phyloP scores from a whole-genome alignment of 805 yeast genomes.

The Nakazawaea anatomiae region DNA sequence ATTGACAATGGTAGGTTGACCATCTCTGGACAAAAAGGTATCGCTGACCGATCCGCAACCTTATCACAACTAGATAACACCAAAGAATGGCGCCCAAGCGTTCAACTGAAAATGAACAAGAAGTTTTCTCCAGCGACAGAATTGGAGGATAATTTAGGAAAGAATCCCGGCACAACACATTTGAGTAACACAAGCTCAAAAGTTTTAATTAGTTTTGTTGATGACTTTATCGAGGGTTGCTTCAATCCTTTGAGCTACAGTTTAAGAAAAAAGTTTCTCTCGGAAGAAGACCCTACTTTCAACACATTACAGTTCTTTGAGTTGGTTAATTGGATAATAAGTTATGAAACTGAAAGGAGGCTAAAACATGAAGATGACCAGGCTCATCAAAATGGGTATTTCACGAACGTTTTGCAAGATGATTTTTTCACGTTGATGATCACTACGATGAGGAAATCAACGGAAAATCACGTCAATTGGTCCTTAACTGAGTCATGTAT shows the following conservation, averaged over 20 bases:
- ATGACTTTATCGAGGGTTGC: slow-evolving; percentile 64
- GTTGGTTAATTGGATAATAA: slow-evolving; percentile 70
- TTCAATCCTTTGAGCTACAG: slow-evolving; percentile 61
- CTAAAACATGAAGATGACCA: background rate
- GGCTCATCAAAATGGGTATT: slow-evolving; percentile 30
- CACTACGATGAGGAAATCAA: slow-evolving; percentile 29
- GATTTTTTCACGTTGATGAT: slow-evolving; percentile 51
- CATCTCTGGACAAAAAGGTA: slow-evolving; percentile 68
- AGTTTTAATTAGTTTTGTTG: slow-evolving; percentile 37
- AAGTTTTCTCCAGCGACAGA: slow-evolving; percentile 22
- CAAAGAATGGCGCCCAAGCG: slow-evolving; percentile 51
- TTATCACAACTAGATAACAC: slow-evolving; percentile 50
- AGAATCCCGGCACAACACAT: slow-evolving; percentile 17
- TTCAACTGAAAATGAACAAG: slow-evolving; percentile 11
- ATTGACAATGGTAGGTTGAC: slow-evolving; percentile 53
- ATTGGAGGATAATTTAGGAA: slow-evolving; percentile 20
- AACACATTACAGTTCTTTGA: slow-evolving; percentile 44
- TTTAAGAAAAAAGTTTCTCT: slow-evolving; percentile 40
- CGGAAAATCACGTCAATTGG: slow-evolving; percentile 40
- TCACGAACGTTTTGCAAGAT: slow-evolving; percentile 55
- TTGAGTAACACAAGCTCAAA: slow-evolving; percentile 26
- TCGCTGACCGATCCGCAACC: slow-evolving; percentile 31
- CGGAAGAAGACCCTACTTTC: slow-evolving; percentile 20
- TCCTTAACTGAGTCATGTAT: slow-evolving; percentile 65
- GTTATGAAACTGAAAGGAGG: slow-evolving; percentile 38